Base-by-base conservation (phyloP, 352 stramenopile genomes). In the Phytophthora meadii region DNA sequence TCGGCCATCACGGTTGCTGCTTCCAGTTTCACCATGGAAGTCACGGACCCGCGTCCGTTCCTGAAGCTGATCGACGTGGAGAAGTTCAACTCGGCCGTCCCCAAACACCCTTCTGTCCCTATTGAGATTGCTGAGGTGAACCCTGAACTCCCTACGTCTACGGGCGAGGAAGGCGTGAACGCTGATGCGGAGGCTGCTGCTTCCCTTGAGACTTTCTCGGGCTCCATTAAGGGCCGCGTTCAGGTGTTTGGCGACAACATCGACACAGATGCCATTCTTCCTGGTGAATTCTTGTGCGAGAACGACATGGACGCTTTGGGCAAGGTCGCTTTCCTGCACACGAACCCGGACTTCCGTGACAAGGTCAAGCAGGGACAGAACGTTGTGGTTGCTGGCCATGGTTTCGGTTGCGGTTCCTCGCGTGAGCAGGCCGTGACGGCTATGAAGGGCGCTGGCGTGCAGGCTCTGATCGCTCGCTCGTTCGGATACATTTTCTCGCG, bases 201-300 rank as follows among this genome's bases (percentile, higher is more conserved):
- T 5, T 72, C 66, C 9, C 67, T 89, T 7, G 66, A 81, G 15
- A 82, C 74, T 0, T 84, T 86, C 36, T 65, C 70, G 6, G 68
- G 70, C 19, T 76, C 79, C 44, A 91, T 95, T 47, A 80, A 78
- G 57, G 87, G 87, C 27, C 84, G 82, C 49, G 76, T 82, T 15
- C 88, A 94, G 56, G 82, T 93, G 11, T 95, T 94, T 68, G 86
- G 84, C n/a, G 88, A 95, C 77, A 95, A 95, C 65, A 94, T 95
- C 28, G 87, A 95, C 70, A 95, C 88, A 51, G 88, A 95, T 55
- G 88, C 86, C n/a, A 94, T 95, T 67, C 67, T 95, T 24, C 84
- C 88, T 1, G 87, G 84, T 24, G 84, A 95, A 63, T 94, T 80
- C 50, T 44, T 95, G 65, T 90, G 81, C 28, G 87, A 95, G 64